A percentile compares a stretch with the other conserved stretches of the same genome.
Evolutionary conservation across 306 rosid species (phyloP).

Genomic region (Quercus robur): DNA sequence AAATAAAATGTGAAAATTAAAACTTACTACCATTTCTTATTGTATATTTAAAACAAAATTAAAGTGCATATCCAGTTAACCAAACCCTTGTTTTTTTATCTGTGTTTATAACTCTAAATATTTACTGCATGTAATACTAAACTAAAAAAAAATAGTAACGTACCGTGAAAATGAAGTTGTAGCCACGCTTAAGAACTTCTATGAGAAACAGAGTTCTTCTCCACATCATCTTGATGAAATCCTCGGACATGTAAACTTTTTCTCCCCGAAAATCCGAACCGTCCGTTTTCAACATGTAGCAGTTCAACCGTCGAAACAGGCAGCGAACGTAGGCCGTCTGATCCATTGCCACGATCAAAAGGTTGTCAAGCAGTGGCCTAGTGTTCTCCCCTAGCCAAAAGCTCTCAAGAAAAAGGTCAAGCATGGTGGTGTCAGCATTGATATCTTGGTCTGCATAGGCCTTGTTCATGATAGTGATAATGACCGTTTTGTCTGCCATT

Average conservation of each 20-base stretch:
- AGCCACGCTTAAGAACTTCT: conserved; percentile 72
- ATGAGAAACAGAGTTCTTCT: conserved; percentile 50
- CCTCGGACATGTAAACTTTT: conserved; percentile 64
- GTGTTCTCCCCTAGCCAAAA: conserved; percentile 76
- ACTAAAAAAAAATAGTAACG: background rate
- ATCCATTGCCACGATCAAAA: conserved; percentile 67
- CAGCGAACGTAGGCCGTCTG: conserved; percentile 63
- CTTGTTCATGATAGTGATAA: conserved; percentile 54
- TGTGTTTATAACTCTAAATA: too few species aligned
- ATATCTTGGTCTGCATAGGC: conserved; percentile 63
- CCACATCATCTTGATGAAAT: conserved; percentile 88
- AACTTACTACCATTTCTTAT: too few species aligned
- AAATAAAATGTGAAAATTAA: too few species aligned
- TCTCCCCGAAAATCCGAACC: conserved; percentile 58
- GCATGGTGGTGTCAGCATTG: conserved; percentile 46
- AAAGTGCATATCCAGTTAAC: too few species aligned
- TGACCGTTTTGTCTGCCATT: conserved; percentile 59
- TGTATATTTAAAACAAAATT: too few species aligned
- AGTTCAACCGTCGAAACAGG: conserved; percentile 40
- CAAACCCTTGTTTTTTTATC: too few species aligned
- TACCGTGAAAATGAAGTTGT: conserved; percentile 71
- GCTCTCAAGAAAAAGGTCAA: conserved; percentile 64
- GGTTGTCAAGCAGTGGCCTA: conserved; percentile 36
- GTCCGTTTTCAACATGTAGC: conserved; percentile 52
- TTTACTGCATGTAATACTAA: background rate